Evolutionary conservation across 225 moss, liverwort and hornwort species (phyloP), one percentile per base, ranked within the genome.

Genomic region (Lunularia cruciata): DNA sequence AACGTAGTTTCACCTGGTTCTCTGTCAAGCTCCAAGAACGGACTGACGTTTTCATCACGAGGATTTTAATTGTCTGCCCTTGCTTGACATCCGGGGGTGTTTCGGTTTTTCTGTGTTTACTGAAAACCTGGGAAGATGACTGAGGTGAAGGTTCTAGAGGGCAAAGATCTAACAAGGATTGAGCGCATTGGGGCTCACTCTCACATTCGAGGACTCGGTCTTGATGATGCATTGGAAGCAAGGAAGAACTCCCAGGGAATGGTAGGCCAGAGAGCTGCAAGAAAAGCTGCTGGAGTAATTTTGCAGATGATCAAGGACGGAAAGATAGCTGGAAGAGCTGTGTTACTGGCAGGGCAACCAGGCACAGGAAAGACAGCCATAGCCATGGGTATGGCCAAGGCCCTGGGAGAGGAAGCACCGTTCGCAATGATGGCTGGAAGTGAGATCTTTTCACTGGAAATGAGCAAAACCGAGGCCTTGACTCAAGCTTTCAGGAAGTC

Each of bases 341-440:
- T 91, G 20, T 52, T 91, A 28, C 63, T 91, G 54, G 91, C 91
- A 4, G 88, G 91, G 46, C 91, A 91, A 63, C 91, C 91, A 0
- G 91, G 91, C 30, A 91, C 86, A 0, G 91, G 91, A 23, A 88
- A 91, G 68, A 91, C 91, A 0, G 88, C 91, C 8, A 91, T 91
- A 19, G 91, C 91, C 12, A 91, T 91, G 91, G 91, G 91, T 25
- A 91, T 91, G 91, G 91, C 91, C 14, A 91, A 91, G 71, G 82
- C 85, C 14, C 61, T 91, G 2, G 91, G 88, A 28, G 88, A 91
- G 73, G 88, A 91, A 77, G 88, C 91, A 14, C 91, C 91, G 15
- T 91, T 91, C n/a, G 88, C 91, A 3, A 91, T 88, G 91, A 91
- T 91, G 91, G 88, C 88, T 3, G 91, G 88, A 15, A 91, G 92